Evolutionary conservation across 1,284 basidiomycete genomes (phyloP).

Genomic region (Amylostereum chailletii): DNA sequence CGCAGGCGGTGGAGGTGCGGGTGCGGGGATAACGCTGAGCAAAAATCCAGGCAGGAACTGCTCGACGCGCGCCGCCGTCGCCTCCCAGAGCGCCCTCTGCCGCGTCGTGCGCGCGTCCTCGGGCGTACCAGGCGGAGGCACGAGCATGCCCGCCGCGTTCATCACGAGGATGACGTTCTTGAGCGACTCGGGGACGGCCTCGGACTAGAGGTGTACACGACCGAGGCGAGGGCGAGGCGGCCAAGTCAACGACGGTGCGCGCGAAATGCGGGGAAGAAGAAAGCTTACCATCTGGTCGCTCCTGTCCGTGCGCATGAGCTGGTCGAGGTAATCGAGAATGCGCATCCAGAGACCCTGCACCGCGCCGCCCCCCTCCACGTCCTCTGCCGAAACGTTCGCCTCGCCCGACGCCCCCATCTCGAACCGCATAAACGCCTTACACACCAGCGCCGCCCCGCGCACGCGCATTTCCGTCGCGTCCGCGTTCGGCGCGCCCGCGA

Average conservation of each 20-base stretch:
- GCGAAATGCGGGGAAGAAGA: background rate
- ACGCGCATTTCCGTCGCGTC: conserved; percentile 86
- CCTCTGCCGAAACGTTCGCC: conserved; percentile 14
- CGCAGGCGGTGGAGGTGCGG: conserved; percentile 19
- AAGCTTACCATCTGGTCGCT: conserved; percentile 77
- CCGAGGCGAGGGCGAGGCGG: background rate
- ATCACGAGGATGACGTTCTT: conserved; percentile 97
- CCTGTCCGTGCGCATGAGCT: conserved; percentile 80
- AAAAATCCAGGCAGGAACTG: conserved; percentile 87
- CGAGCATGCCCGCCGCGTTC: conserved; percentile 79
- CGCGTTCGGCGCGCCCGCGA: conserved; percentile 89
- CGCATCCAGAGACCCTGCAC: conserved; percentile 80
- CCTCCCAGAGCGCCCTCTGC: conserved; percentile 75
- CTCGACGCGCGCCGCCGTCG: conserved; percentile 79
- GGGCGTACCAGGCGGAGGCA: conserved; percentile 52
- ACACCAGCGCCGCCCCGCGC: conserved; percentile 80
- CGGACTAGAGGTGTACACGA: conserved; percentile 49
- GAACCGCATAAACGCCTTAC: conserved; percentile 94
- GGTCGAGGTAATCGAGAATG: conserved; percentile 86
- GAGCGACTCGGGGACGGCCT: conserved; percentile 91
- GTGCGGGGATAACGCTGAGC: conserved; percentile 51
- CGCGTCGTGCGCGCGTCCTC: conserved; percentile 49
- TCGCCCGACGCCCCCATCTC: conserved; percentile 62
- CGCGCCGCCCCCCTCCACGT: conserved; percentile 29
- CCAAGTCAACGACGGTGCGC: background rate